Base-by-base conservation (phyloP, 306 rosid genomes). In the Sicyos edulis region DNA sequence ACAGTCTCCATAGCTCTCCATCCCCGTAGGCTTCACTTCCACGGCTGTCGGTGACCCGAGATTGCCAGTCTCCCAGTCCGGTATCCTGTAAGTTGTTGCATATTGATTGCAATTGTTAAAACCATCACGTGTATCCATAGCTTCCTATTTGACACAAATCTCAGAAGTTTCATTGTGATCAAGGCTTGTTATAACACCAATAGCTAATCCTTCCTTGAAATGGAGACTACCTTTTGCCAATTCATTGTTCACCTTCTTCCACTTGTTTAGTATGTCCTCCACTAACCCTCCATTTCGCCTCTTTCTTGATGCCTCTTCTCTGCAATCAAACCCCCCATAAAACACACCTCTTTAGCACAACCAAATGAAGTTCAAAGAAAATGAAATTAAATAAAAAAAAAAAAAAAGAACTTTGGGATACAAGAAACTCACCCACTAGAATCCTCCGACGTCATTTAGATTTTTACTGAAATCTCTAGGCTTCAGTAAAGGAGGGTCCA, bases 211-310 rank as follows among this genome's bases (percentile, higher is more conserved):
- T 26, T 69, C 76, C 68, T 3, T 62, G 73, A 73, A 37, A n/a
- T n/a, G n/a, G n/a, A n/a, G n/a, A n/a, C n/a, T n/a, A n/a, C n/a
- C n/a, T n/a, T n/a, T n/a, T n/a, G n/a, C n/a, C n/a, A n/a, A n/a
- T n/a, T n/a, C n/a, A n/a, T n/a, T n/a, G n/a, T n/a, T n/a, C n/a
- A n/a, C n/a, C n/a, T n/a, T n/a, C n/a, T n/a, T n/a, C n/a, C n/a
- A n/a, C n/a, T n/a, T n/a, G n/a, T n/a, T n/a, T n/a, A n/a, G n/a
- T n/a, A n/a, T n/a, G n/a, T n/a, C n/a, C n/a, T n/a, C n/a, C n/a
- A n/a, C 32, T 29, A 29, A 56, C 62, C 80, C 49, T 44, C 49
- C 86, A 26, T 76, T 66, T 65, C 96, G 51, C 70, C 51, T 64
- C 53, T 64, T 64, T 42, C 70, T 42, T 12, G 53, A 42, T 42